Evolutionary conservation across 805 yeast genomes (phyloP), one percentile per base, ranked within the genome.

Genomic region (Jamesozyma rosinii): DNA sequence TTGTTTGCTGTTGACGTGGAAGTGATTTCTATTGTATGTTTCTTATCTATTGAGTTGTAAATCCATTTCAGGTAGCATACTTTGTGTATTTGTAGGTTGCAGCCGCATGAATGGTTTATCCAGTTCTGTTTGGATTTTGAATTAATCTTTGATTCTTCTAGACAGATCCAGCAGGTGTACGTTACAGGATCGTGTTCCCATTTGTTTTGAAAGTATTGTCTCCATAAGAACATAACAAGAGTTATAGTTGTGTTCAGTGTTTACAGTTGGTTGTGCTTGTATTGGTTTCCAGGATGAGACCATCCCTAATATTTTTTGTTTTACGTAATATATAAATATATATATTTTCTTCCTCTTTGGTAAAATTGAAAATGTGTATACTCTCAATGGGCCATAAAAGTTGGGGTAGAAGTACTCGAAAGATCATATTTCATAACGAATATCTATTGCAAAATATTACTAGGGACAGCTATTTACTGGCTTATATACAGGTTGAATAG

Each of bases 61-160:
- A 58, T 37, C 53, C 57, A 50, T 33, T 41, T 49, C n/a, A 58
- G 39, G 22, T 54, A 55, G 35, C 64, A 59, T 18, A 40, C 18
- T 37, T 57, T 57, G 43, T 59, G 64, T 3, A 59, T 45, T 45
- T 59, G 61, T 33, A 59, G 45, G 31, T 59, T 52, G 37, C 64
- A 59, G 19, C 59, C 59, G 37, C 64, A 59, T n/a, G 44, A 40
- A 44, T 59, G 64, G 8, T 35, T 41, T 14, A 52, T 44, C 62
- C 62, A 59, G 1, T 48, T 35, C 11, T 45, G 32, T 32, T 49
- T 44, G 29, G 35, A 39, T 1, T 30, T 35, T 6, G 50, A 38
- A 22, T 45, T 44, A 27, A 43, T 43, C 3, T 29, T 44, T 11
- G 54, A 46, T 31, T 50, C 54, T n/a, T 57, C 62, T 17, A 59